These are phyloP conservation scores for Triticum urartu DNA, from an alignment of 176 grass and related monocot genomes.

Conservation along the genomic window DNA sequence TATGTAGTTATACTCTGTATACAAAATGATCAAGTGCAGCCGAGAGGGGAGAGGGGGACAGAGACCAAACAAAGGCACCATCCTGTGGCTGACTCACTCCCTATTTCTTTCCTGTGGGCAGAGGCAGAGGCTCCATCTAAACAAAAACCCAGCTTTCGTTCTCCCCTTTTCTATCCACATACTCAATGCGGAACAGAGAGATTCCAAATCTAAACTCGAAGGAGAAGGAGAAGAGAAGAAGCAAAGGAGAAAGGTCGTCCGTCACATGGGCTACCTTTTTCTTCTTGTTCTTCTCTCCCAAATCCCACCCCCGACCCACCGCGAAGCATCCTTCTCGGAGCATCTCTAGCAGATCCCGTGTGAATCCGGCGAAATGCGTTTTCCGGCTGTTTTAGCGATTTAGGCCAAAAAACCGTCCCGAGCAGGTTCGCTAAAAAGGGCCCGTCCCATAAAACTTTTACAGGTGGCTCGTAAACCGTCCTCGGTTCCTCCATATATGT, in stretches of 20 bases:
- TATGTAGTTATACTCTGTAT: no score
- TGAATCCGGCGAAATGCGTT: no score
- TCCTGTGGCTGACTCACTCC: background rate
- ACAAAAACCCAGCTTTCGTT: background rate
- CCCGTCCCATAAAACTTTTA: no score
- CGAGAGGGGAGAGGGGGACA: background rate
- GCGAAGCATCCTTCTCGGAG: background rate
- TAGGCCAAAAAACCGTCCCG: no score
- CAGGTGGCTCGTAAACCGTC: no score
- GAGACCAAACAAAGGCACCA: conserved; percentile 20
- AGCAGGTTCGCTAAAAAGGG: no score
- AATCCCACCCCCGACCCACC: background rate
- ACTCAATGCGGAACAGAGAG: background rate
- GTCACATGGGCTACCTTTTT: conserved; percentile 1
- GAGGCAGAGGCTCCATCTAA: background rate
- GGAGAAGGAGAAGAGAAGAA: background rate
- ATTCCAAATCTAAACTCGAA: conserved; percentile 1
- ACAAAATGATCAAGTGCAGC: no score
- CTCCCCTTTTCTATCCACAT: background rate
- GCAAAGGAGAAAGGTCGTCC: background rate
- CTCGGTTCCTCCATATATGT: no score
- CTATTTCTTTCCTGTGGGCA: background rate
- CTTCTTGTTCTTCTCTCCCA: conserved; percentile 9
- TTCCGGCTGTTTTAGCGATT: no score
- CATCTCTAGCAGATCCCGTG: no score